Evolutionary conservation across 306 rosid species (phyloP).

Genomic region (Trifolium dubium): DNA sequence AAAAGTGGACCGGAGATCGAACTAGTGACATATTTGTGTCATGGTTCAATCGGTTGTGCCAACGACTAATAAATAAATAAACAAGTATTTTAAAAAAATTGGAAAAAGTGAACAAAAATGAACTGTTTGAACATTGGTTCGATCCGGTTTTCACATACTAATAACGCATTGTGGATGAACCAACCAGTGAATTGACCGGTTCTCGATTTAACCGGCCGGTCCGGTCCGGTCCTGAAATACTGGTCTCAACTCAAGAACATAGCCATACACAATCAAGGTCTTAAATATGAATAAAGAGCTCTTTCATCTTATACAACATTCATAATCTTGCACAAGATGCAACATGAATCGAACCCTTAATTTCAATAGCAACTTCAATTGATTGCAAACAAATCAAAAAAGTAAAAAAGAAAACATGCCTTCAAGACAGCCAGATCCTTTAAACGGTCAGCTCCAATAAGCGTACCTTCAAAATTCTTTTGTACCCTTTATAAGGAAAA

Average conservation of each 20-base stretch:
- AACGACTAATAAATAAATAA: no score
- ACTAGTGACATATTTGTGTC: no score
- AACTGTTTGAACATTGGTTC: no score
- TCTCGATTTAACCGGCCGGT: no score
- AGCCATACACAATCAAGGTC: background rate
- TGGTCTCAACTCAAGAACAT: background rate
- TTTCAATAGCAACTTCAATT: slow-evolving; percentile 20
- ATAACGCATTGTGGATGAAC: no score
- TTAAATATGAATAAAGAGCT: slow-evolving; percentile 7
- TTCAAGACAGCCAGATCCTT: slow-evolving; percentile 97
- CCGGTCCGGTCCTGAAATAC: background rate
- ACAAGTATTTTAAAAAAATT: no score
- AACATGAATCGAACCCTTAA: slow-evolving; percentile 23
- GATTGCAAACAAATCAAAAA: slow-evolving; percentile 25
- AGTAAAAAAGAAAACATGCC: slow-evolving; percentile 47
- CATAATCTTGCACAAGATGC: slow-evolving; percentile 18
- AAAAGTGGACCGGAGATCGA: no score
- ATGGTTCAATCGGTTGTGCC: no score
- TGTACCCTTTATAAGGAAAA: slow-evolving; percentile 59
- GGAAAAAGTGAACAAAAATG: no score
- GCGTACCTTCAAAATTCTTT: slow-evolving; percentile 90
- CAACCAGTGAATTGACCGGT: no score
- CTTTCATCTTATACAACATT: slow-evolving; percentile 21
- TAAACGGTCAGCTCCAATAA: slow-evolving; percentile 92
- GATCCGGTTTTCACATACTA: no score